Conservation (phyloP, 2,329 filamentous ascomycete species). For the Tricladium varicosporioides region DNA sequence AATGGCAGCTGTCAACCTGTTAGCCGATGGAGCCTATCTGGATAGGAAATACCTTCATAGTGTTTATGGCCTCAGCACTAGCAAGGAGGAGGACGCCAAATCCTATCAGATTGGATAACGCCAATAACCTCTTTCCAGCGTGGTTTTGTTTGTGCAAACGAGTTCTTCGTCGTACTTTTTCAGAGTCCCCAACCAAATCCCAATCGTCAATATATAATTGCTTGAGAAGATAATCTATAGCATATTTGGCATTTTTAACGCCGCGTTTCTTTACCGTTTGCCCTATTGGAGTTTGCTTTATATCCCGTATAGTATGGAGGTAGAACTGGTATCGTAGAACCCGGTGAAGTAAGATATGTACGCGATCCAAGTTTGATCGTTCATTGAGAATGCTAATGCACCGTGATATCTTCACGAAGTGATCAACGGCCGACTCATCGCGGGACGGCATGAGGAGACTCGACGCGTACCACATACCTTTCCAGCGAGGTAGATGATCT, state of each 20-base stretch:
- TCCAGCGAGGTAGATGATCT: neutral
- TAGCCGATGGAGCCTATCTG: neutral
- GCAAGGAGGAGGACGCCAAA: neutral
- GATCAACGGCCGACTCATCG: neutral
- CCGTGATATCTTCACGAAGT: neutral
- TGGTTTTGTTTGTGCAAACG: constrained; percentile 7
- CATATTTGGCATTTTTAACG: neutral
- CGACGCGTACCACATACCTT: neutral
- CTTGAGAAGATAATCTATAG: neutral
- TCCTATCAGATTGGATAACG: neutral
- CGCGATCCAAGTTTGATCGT: constrained; percentile 1
- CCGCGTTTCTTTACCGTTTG: neutral
- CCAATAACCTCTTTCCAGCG: neutral
- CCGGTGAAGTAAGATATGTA: neutral
- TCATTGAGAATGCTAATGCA: constrained; percentile 3
- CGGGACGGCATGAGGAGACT: neutral
- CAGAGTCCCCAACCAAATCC: neutral
- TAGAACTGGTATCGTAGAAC: constrained; percentile 6
- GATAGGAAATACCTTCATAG: neutral
- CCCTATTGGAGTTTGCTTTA: constrained; percentile 1
- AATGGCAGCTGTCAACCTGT: neutral
- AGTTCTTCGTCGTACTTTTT: neutral
- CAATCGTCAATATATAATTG: neutral
- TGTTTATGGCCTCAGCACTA: neutral
- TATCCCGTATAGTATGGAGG: constrained; percentile 1